These are phyloP conservation scores for Typha latifolia DNA, from an alignment of 176 grass and related monocot species.

Conservation along the genomic window DNA sequence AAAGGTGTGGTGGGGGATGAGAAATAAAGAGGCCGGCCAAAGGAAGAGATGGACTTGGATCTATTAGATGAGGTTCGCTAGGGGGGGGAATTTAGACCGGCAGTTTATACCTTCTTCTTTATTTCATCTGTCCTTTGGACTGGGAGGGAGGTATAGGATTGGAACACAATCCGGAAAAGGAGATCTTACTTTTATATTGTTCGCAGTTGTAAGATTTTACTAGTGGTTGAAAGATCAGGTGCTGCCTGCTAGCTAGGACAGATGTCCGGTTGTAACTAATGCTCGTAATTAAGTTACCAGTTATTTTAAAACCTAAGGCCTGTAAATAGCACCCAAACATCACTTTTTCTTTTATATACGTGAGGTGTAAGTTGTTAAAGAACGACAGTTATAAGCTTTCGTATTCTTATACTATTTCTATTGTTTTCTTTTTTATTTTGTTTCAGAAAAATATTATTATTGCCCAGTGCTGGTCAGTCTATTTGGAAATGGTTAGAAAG, in stretches of 20 bases:
- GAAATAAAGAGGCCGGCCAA: neutral
- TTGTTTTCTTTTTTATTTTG: neutral
- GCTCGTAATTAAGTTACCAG: too few species aligned
- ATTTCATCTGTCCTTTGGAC: slow-evolving; percentile 7
- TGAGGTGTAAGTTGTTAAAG: too few species aligned
- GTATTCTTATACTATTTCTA: too few species aligned
- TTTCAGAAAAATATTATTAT: neutral
- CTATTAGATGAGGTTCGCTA: slow-evolving; percentile 6
- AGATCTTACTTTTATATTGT: neutral
- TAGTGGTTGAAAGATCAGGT: too few species aligned
- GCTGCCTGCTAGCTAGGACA: too few species aligned
- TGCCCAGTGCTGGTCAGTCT: too few species aligned
- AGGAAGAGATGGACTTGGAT: neutral
- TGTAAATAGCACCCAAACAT: too few species aligned
- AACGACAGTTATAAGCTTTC: too few species aligned
- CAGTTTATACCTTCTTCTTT: neutral
- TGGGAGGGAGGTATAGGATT: slow-evolving; percentile 1
- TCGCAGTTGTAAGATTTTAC: too few species aligned
- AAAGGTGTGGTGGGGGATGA: slow-evolving; percentile 16
- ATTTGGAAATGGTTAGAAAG: neutral
- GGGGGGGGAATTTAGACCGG: neutral
- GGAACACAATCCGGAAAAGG: neutral
- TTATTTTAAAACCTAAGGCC: too few species aligned
- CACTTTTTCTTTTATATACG: too few species aligned
- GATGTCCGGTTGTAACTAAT: too few species aligned